A percentile compares a stretch with the other conserved stretches of the same genome.
phyloP scores from a whole-genome alignment of 495 filamentous ascomycete genomes.

The Rusavskia elegans region DNA sequence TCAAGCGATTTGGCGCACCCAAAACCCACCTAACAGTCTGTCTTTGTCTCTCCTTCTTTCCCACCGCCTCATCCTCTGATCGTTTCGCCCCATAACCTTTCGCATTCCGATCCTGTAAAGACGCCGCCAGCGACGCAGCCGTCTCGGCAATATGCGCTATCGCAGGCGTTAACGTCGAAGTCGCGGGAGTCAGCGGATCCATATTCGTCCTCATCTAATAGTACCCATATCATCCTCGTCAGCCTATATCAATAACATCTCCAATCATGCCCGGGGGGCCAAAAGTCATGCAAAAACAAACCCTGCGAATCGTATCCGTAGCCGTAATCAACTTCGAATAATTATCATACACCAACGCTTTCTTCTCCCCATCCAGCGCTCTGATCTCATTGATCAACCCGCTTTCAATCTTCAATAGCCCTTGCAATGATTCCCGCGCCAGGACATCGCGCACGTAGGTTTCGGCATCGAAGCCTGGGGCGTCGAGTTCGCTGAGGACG shows the following conservation, averaged over 20 bases:
- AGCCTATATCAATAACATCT: background rate
- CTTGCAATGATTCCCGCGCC: conserved; percentile 28
- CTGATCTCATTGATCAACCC: conserved; percentile 60
- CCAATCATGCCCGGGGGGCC: background rate
- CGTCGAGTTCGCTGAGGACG: conserved; percentile 27
- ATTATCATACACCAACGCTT: conserved; percentile 95
- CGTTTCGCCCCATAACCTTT: conserved; percentile 20
- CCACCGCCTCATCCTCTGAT: conserved; percentile 17
- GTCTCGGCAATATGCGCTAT: conserved; percentile 71
- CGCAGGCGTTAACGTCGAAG: conserved; percentile 56
- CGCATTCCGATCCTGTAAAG: conserved; percentile 31
- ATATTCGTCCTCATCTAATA: conserved; percentile 54
- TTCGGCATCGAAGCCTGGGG: conserved; percentile 22
- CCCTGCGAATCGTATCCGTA: conserved; percentile 82
- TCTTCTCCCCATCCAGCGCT: conserved; percentile 83
- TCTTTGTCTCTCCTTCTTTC: conserved; percentile 35
- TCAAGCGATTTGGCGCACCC: conserved; percentile 35
- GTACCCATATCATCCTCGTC: background rate
- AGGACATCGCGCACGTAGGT: conserved; percentile 7
- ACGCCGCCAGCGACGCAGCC: conserved; percentile 44
- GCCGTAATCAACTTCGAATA: conserved; percentile 90
- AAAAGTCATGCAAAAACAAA: conserved; percentile 13
- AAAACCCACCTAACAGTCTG: conserved; percentile 61
- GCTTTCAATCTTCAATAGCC: conserved; percentile 47
- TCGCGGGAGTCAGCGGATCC: conserved; percentile 55